Evolutionary conservation across 2,329 filamentous ascomycete genomes (phyloP).

Genomic region (Exophiala lecanii-corni): DNA sequence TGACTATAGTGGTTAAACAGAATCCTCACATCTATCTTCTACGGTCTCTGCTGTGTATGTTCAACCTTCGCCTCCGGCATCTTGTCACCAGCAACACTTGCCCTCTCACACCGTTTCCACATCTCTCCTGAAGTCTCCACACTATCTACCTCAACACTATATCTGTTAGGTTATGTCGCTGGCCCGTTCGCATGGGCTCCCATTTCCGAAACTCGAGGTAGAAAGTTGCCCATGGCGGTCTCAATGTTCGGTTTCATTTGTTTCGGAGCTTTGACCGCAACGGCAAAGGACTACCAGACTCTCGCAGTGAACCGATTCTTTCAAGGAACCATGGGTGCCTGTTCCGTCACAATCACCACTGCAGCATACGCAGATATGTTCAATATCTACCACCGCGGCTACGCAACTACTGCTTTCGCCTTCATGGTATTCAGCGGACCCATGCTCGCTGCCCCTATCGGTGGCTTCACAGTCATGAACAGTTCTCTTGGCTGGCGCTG

Average conservation of each 20-base stretch:
- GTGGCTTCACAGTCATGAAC: not conserved
- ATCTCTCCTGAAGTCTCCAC: constrained; percentile 45
- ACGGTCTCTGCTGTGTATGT: constrained; percentile 20
- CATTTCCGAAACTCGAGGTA: constrained; percentile 47
- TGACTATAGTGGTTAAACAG: not conserved
- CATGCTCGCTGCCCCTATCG: constrained; percentile 26
- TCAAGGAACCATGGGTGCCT: constrained; percentile 48
- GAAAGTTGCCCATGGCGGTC: constrained; percentile 45
- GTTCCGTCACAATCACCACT: constrained; percentile 47
- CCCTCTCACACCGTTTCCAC: constrained; percentile 46
- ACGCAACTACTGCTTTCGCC: constrained; percentile 43
- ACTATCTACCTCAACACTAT: constrained; percentile 41
- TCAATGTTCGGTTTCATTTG: constrained; percentile 48
- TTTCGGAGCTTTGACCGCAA: constrained; percentile 53
- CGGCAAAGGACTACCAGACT: constrained; percentile 50
- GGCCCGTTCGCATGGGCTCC: constrained; percentile 42
- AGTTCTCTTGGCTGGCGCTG: constrained; percentile 58
- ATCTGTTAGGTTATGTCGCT: constrained; percentile 32
- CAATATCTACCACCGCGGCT: constrained; percentile 43
- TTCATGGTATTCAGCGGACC: constrained; percentile 48
- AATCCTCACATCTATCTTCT: not conserved
- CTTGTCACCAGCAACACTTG: constrained; percentile 39
- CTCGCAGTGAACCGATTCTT: constrained; percentile 54
- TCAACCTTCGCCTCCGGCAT: constrained; percentile 33
- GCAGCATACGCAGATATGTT: constrained; percentile 49